Percentiles rank a stretch among this genome's conserved stretches.
phyloP scores from a whole-genome alignment of 129 eudicot genomes.

The Ambrosia trifida region DNA sequence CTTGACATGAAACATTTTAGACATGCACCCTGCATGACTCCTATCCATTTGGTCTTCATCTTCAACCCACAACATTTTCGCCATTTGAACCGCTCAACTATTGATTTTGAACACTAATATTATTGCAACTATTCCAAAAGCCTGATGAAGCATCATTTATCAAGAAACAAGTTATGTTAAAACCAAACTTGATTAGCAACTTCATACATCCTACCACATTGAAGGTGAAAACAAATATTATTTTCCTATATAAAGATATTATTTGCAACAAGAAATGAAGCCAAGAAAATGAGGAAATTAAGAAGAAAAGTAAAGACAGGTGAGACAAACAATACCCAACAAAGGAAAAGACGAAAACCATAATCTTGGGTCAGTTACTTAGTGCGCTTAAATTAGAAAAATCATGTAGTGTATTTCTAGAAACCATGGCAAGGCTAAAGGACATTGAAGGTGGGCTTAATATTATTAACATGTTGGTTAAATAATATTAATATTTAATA shows the following conservation, averaged over 20 bases:
- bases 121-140: constrained; percentile 5
- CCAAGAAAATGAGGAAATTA: constrained; percentile 14
- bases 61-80: constrained; percentile 42
- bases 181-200: not conserved
- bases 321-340: constrained; percentile 12
- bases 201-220: not conserved
- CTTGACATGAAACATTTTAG: constrained; percentile 58
- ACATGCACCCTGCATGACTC: constrained; percentile 55
- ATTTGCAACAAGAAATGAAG: not conserved
- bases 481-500: not conserved
- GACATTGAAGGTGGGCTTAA: not conserved
- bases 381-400: constrained; percentile 10
- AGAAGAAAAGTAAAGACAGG: constrained; percentile 6
- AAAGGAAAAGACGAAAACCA: constrained; percentile 10
- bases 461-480: not conserved
- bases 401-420: constrained; percentile 2
- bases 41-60: constrained; percentile 44
- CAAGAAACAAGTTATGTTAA: constrained; percentile 17
- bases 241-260: not conserved
- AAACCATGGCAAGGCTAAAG: not conserved
- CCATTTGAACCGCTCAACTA: constrained; percentile 38
- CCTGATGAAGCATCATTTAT: constrained; percentile 15
- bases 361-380: constrained; percentile 12
- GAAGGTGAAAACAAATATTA: not conserved
- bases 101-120: not conserved